Base-by-base conservation (phyloP, 371 early-diverging fungal genomes). In the Mortierella sp. region DNA sequence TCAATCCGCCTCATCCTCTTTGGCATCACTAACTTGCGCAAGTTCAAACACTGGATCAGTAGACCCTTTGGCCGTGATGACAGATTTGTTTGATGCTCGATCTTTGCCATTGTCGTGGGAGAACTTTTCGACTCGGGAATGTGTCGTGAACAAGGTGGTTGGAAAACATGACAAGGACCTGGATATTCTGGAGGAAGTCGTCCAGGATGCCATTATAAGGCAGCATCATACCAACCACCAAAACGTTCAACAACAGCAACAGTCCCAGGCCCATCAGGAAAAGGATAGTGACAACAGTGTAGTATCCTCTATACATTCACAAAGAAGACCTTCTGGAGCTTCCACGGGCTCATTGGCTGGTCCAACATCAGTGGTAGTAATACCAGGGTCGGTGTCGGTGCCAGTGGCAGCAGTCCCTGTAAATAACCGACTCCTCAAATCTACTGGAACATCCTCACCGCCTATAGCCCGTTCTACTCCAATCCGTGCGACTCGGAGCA, bases 131-230 rank as follows among this genome's bases (percentile, higher is more conserved):
- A 72, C 73, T 14, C 68, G 77, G 30, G 83, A 76, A 40, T 81
- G 76, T n/a, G 76, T 69, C 4, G 67, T 81, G 39, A 81, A 81
- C 64, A 75, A 73, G 54, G 70, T 81, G 26, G 58, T 70, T 37
- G 83, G 83, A n/a, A 81, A 81, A 45, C 72, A 73, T 37, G 76
- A 76, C 52, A 54, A 66, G 40, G 76, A 81, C 9, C 35, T 81
- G 47, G 57, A 70, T 39, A 32, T 51, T 5, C 30, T 81, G 64
- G 76, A 81, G 30, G 76, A 70, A 51, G 83, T 70, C 20, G 76
- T 81, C 24, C 83, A 81, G 57, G 77, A 73, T 30, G 66, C 63
- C 8, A 69, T 81, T 32, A 64, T 73, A 11, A 65, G 83, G 20
- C 66, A 81, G 55, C 73, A 81, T 24, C 62, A 75, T 64, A 66